Evolutionary conservation across 2,329 filamentous ascomycete species (phyloP), one percentile per base, ranked within the genome.

Genomic region (Pseudocercospora fuligena): DNA sequence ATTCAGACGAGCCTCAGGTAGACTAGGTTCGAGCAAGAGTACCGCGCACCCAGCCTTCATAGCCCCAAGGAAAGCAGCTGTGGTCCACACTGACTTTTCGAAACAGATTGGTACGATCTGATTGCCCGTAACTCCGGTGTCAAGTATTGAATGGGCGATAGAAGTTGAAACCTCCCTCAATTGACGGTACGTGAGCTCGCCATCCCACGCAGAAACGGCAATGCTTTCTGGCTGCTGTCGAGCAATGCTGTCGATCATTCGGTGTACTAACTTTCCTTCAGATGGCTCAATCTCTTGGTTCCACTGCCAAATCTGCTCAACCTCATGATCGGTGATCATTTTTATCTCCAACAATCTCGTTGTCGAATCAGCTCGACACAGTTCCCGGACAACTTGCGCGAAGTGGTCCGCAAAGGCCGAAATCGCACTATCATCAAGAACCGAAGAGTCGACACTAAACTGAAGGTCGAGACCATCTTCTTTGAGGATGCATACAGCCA

Each of bases 11-110:
- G 72, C 70, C 14, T 66, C 33, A 5, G 74, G 74, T 16, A 68
- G 63, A 3, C 67, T 21, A 21, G 63, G 58, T 27, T 65, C 63
- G 23, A 65, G 47, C 68, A 56, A 73, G 65, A 57, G 72, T 69
- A 65, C 74, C 67, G 53, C 70, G 63, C 63, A 68, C n/a, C 76
- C 76, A 5, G 72, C 74, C 66, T 78, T 78, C 68, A 77, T 72
- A 9, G 66, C 63, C 25, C 66, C 75, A 46, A 72, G 64, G 40
- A 73, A 69, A 16, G 69, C 72, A 31, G 74, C 71, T 19, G 69
- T 68, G 25, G 68, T 70, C 72, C 71, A 76, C 57, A 61, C 53
- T 12, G 74, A 75, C 60, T 76, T 76, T 56, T 74, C 73, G 53
- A 74, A 75, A 63, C 67, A 75, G 12, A 74, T 60, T 8, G 73